Percentiles rank a stretch among this genome's conserved stretches.
Evolutionary conservation across 768 basidiomycete species (phyloP).

Genomic region (Trametes coccinea): DNA sequence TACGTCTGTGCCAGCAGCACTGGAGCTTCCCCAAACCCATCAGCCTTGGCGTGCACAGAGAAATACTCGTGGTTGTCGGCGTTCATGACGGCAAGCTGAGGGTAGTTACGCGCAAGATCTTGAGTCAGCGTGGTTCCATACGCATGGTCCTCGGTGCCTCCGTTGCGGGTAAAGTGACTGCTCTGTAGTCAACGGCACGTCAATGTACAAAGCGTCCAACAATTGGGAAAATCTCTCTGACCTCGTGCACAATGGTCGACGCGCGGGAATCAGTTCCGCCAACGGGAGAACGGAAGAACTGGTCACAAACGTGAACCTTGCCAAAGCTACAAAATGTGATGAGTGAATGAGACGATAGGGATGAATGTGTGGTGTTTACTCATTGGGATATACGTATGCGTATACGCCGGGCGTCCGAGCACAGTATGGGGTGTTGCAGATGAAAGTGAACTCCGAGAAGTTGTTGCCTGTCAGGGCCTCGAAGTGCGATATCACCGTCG

Average conservation of each 20-base stretch:
- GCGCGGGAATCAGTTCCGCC: slow-evolving; percentile 47
- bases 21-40: too few relatives aligned
- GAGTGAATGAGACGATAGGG: neutral
- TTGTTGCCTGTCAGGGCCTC: slow-evolving; percentile 12
- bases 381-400: slow-evolving; percentile 12
- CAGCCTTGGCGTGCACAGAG: neutral
- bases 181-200: slow-evolving; percentile 15
- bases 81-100: slow-evolving; percentile 37
- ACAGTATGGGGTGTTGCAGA: slow-evolving; percentile 37
- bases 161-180: slow-evolving; percentile 44
- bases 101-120: slow-evolving; percentile 39
- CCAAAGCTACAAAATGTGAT: neutral
- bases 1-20: too few relatives aligned
- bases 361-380: neutral
- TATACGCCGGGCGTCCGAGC: neutral
- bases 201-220: too few relatives aligned
- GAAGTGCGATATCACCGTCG: slow-evolving; percentile 7
- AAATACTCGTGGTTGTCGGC: slow-evolving; percentile 41
- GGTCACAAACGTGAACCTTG: slow-evolving; percentile 3
- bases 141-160: slow-evolving; percentile 41
- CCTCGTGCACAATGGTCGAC: slow-evolving; percentile 18
- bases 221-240: neutral
- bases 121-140: slow-evolving; percentile 44
- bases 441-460: slow-evolving; percentile 8
- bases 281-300: slow-evolving; percentile 11